A percentile compares a stretch with the other conserved stretches of the same genome.
Conservation (phyloP, 1,284 basidiomycete species). For the Hypsizygus ulmarius region DNA sequence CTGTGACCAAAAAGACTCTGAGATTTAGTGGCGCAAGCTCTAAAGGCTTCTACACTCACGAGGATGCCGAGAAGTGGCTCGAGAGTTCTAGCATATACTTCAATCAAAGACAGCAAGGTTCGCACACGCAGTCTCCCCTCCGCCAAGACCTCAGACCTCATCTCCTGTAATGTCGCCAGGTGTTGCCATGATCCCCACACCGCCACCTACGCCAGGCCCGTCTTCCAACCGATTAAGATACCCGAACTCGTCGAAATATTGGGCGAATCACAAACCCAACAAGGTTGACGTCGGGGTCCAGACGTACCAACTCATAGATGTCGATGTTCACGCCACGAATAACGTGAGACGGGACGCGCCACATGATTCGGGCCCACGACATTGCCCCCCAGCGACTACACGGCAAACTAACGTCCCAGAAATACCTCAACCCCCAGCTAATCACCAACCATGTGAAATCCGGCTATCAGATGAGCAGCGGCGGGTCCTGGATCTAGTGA, state of each 20-base stretch:
- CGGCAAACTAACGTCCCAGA: background rate
- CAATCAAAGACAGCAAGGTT: conserved; percentile 3
- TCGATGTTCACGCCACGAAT: too few species aligned
- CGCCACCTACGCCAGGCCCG: background rate
- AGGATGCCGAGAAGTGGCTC: conserved; percentile 38
- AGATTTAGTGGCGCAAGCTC: conserved; percentile 30
- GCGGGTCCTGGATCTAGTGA: conserved; percentile 32
- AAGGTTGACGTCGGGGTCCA: conserved; percentile 15
- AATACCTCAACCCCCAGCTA: background rate
- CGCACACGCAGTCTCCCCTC: background rate
- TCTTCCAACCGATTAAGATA: conserved; percentile 7
- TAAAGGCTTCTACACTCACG: conserved; percentile 39
- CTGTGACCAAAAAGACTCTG: too few species aligned
- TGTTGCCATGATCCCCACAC: background rate
- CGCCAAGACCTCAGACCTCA: background rate
- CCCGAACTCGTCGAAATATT: conserved; percentile 12
- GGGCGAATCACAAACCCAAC: conserved; percentile 11
- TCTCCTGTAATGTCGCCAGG: background rate
- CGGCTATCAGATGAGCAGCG: conserved; percentile 37
- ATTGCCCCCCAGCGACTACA: too few species aligned
- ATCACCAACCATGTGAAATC: background rate
- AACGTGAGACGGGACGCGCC: too few species aligned
- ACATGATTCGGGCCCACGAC: too few species aligned
- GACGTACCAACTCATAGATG: background rate
- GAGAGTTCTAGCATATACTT: conserved; percentile 5